Conservation (phyloP, 1,284 basidiomycete genomes). For the Cryptococcus maquisensis region DNA sequence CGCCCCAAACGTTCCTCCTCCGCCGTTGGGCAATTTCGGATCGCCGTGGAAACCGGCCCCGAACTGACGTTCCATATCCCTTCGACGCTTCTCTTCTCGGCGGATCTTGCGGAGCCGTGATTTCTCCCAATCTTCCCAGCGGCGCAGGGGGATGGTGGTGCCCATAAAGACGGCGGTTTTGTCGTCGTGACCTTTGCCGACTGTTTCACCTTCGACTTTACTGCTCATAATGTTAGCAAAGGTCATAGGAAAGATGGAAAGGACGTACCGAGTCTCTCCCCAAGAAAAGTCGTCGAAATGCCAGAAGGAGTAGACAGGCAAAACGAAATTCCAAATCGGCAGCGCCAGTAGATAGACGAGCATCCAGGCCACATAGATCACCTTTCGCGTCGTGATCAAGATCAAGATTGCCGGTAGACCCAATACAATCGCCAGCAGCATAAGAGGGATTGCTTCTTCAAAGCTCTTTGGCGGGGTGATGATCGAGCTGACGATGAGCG, state of each 20-base stretch:
- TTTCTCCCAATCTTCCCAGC: conserved; percentile 99
- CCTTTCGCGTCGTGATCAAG: conserved; percentile 86
- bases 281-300: conserved; percentile 96
- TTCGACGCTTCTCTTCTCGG: conserved; percentile 78
- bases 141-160: conserved; percentile 72
- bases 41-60: conserved; percentile 51
- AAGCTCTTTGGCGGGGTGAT: conserved; percentile 78
- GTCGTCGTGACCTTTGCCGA: conserved; percentile 65
- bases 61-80: conserved; percentile 66
- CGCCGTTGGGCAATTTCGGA: conserved; percentile 4
- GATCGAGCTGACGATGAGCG: conserved; percentile 76
- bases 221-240: conserved; percentile 49
- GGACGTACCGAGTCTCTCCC: conserved; percentile 82
- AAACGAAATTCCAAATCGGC: conserved; percentile 91
- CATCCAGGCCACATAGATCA: conserved; percentile 98
- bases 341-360: conserved; percentile 85
- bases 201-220: conserved; percentile 82
- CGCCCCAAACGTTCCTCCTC: conserved; percentile 46
- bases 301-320: conserved; percentile 96
- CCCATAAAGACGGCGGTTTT: conserved; percentile 57
- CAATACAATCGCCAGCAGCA: conserved; percentile 83
- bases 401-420: conserved; percentile 92
- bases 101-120: conserved; percentile 87
- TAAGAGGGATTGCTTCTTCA: conserved; percentile 87
- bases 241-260: conserved; percentile 28